phyloP scores from a whole-genome alignment of 2,329 filamentous ascomycete species.

The Aspergillus sp. region DNA sequence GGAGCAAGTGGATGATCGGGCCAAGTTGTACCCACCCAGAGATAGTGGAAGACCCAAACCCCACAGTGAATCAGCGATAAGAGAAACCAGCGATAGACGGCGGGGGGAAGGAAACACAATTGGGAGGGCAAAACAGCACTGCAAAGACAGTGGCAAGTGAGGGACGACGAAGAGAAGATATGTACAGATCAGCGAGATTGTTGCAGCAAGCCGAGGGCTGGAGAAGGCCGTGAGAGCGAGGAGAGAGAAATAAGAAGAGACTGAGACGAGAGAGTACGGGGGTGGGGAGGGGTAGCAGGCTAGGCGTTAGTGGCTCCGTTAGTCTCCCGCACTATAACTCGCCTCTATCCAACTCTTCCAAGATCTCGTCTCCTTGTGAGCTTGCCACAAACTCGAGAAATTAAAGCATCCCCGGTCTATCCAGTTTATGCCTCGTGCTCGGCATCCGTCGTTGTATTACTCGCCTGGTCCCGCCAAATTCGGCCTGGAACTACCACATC shows the following conservation, averaged over 20 bases:
- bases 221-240: slow-evolving; percentile 3
- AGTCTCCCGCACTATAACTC: slow-evolving; percentile 1
- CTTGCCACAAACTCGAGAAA: not conserved
- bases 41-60: slow-evolving; percentile 10
- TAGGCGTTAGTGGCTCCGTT: slow-evolving; percentile 10
- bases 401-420: not conserved
- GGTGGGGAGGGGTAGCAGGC: slow-evolving; percentile 25
- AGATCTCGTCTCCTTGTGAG: not conserved
- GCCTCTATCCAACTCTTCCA: not conserved
- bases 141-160: slow-evolving; percentile 5
- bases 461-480: not conserved
- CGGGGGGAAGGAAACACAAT: slow-evolving; percentile 1
- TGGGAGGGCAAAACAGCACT: slow-evolving; percentile 1
- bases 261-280: slow-evolving; percentile 13
- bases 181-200: slow-evolving; percentile 4
- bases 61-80: slow-evolving; percentile 14
- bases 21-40: slow-evolving; percentile 9
- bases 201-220: not conserved
- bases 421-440: not conserved
- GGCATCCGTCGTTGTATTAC: slow-evolving; percentile 4
- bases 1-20: not conserved
- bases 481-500: not conserved
- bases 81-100: not conserved
- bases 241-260: slow-evolving; percentile 8
- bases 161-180: slow-evolving; percentile 3